Evolutionary conservation across 177 flowering plant genomes (phyloP), one percentile per base, ranked within the genome.

Genomic region (Tripterygium wilfordii): DNA sequence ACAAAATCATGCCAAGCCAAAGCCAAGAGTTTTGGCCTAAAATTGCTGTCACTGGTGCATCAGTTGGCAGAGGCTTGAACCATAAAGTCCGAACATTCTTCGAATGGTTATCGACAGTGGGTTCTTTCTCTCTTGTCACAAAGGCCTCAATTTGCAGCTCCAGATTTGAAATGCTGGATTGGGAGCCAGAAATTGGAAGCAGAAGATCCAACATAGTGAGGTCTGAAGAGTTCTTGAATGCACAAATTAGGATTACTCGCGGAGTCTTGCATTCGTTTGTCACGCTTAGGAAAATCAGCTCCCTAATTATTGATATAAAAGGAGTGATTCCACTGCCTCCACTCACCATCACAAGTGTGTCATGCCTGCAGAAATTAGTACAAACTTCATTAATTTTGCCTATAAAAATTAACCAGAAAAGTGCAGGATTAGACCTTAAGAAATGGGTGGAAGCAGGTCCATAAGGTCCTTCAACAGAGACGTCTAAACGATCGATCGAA

Each of bases 311-410:
- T 0, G 95, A 85, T 38, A 83, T 69, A 61, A 85, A 80, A 0
- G 95, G 88, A 18, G 95, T 75, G 29, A 85, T 80, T 12, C 95
- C 95, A 57, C 95, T 85, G 8, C 89, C 95, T 62, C 89, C 95
- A 47, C 90, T 64, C 36, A 85, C 76, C 83, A 85, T 68, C 64
- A 83, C 88, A 8, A 86, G 69, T 6, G 45, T 70, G 42, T 86
- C 88, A 48, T 83, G 85, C 77, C 95, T 86, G 74, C 57, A 66
- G 24, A 21, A 45, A 24, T 16, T 4, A 4, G 21, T 3, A 16
- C 3, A 21, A 38, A 3, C 20, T 12, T 32, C 3, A n/a, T n/a
- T n/a, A n/a, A n/a, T n/a, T n/a, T n/a, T n/a, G n/a, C n/a, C n/a
- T n/a, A n/a, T n/a, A n/a, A n/a, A n/a, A n/a, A n/a, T n/a, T n/a